Evolutionary conservation across 1,284 basidiomycete genomes (phyloP), one percentile per base, ranked within the genome.

Genomic region (Moesziomyces sp.): DNA sequence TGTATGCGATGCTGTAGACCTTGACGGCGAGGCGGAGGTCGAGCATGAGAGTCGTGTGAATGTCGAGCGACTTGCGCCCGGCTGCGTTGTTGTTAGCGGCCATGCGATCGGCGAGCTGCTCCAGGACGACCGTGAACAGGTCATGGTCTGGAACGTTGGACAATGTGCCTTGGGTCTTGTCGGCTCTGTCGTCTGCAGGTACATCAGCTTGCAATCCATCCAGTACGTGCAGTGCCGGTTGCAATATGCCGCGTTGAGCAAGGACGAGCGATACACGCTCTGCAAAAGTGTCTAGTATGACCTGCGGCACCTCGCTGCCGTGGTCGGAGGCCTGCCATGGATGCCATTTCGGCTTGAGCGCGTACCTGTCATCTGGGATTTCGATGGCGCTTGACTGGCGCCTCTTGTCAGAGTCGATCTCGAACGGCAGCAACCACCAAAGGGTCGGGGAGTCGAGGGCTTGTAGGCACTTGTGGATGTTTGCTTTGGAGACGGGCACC

Each of bases 181-280:
- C 30, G 28, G 2, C 4, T 11, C 24, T 23, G 9, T 3, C 26
- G 14, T 18, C 28, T 33, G 16, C 30, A 46, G 11, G 53, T 26
- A 28, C n/a, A 35, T 44, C 23, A 23, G 50, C 10, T 19, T 60
- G 57, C 43, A 61, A 19, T 14, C 44, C 26, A 46, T 58, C 49
- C 13, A 74, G 28, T 46, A 74, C 51, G 44, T 74, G 61, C 14
- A 74, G 49, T 13, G 65, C 51, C 3, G 71, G 71, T 33, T 68
- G 61, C 0, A 74, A 48, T 21, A 65, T 54, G 13, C 65, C 65
- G 2, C 71, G 65, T 45, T 69, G 58, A 4, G 65, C 71, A 18
- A 74, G 61, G 0, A 74, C 71, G 10, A 74, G 60, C 5, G 71
- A 54, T 10, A 69, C 58, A 14, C 61, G 65, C 23, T 74, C 71